Evolutionary conservation across 129 eudicot genomes (phyloP).

Genomic region (Rutidosis leptorrhynchoides): DNA sequence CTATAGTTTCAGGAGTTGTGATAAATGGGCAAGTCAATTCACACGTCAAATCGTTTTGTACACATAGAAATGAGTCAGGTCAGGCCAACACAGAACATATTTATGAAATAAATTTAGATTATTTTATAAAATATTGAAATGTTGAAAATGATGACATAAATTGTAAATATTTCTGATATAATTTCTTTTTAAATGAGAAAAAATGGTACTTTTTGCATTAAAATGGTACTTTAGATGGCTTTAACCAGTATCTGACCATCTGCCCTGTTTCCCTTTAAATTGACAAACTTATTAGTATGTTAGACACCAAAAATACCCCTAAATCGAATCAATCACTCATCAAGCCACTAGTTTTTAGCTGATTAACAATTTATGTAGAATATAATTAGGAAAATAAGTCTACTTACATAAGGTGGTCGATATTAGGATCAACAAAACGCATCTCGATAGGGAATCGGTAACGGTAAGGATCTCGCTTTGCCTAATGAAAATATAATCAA

Average conservation of each 20-base stretch:
- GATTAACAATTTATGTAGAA: neutral
- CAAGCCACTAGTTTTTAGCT: neutral
- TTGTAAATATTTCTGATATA: neutral
- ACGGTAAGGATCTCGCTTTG: slow-evolving; percentile 95
- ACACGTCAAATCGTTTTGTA: neutral
- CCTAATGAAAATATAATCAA: slow-evolving; percentile 44
- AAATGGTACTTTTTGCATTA: neutral
- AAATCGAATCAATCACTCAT: neutral
- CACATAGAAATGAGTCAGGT: neutral
- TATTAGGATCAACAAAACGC: slow-evolving; percentile 93
- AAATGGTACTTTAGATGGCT: neutral
- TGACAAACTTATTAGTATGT: neutral
- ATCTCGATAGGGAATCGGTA: slow-evolving; percentile 95
- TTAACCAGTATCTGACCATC: neutral
- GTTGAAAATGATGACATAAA: neutral
- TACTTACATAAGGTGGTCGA: slow-evolving; percentile 88
- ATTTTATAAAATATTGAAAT: too few relatives aligned
- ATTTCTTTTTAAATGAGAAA: too few relatives aligned
- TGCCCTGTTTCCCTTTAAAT: neutral
- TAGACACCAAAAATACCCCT: neutral
- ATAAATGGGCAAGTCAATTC: neutral
- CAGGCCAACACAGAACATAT: too few relatives aligned
- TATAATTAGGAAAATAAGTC: slow-evolving; percentile 9
- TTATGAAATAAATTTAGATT: too few relatives aligned
- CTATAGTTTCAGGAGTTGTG: neutral